Conservation (phyloP, 1,284 basidiomycete species). For the Microbotryum intermedium region DNA sequence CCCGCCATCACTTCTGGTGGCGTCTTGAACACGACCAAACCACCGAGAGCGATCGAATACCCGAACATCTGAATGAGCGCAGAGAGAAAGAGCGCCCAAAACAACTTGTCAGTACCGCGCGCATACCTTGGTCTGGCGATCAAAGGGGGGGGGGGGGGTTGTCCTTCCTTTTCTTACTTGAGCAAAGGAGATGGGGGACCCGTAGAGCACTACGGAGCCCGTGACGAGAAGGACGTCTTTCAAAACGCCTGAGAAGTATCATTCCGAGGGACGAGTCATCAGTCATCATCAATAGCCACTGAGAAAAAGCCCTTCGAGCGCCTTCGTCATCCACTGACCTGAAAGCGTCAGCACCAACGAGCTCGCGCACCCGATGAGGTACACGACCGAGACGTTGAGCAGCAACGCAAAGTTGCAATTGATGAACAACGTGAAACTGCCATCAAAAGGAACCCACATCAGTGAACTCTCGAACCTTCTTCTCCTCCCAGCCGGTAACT, state of each 20-base stretch:
- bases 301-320: too few species aligned
- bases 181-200: constrained; percentile 38
- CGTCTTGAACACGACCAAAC: constrained; percentile 22
- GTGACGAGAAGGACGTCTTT: constrained; percentile 45
- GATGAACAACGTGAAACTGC: constrained; percentile 39
- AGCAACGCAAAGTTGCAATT: constrained; percentile 45
- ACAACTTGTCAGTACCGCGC: too few species aligned
- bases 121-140: background rate
- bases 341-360: constrained; percentile 42
- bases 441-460: too few species aligned
- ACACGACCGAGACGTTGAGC: constrained; percentile 44
- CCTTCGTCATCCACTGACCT: constrained; percentile 31
- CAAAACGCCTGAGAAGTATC: constrained; percentile 31
- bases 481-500: too few species aligned
- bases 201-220: constrained; percentile 42
- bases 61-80: constrained; percentile 33
- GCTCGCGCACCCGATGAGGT: constrained; percentile 41
- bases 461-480: too few species aligned
- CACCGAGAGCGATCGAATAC: constrained; percentile 24
- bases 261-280: constrained; percentile 11
- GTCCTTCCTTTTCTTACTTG: constrained; percentile 5
- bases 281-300: constrained; percentile 3
- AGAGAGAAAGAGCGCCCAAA: too few species aligned
- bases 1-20: constrained; percentile 12
- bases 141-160: too few species aligned